phyloP scores from a whole-genome alignment of 768 basidiomycete species.

The Lactifluus rugatus region DNA sequence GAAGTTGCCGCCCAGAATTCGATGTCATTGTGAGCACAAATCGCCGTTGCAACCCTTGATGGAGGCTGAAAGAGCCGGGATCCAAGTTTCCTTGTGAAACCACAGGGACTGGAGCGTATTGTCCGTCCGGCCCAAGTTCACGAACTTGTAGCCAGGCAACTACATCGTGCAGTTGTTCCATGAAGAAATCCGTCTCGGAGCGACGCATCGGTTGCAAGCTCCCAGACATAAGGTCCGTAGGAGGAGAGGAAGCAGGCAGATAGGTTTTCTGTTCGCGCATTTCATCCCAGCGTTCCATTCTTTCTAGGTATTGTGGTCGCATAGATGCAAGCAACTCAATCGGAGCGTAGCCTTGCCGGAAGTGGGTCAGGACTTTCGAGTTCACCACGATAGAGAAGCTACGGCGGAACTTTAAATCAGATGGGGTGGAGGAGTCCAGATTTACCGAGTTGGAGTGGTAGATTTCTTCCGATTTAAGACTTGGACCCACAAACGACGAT shows the following conservation, averaged over 20 bases:
- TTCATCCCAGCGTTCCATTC: slow-evolving; percentile 91
- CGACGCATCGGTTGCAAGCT: slow-evolving; percentile 71
- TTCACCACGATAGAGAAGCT: slow-evolving; percentile 72
- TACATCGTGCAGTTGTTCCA: slow-evolving; percentile 84
- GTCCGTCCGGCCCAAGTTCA: slow-evolving; percentile 78
- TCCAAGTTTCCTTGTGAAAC: slow-evolving; percentile 66
- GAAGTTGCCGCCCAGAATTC: slow-evolving; percentile 81
- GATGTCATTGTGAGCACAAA: slow-evolving; percentile 69
- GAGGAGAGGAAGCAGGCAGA: slow-evolving; percentile 21
- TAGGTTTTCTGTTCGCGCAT: slow-evolving; percentile 65
- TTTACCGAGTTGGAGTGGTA: slow-evolving; percentile 70
- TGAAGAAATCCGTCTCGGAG: slow-evolving; percentile 86
- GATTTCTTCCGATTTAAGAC: slow-evolving; percentile 64
- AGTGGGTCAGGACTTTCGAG: slow-evolving; percentile 58
- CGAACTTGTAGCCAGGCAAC: slow-evolving; percentile 78
- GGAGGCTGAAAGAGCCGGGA: slow-evolving; percentile 77
- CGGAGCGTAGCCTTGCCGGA: slow-evolving; percentile 70
- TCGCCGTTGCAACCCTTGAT: slow-evolving; percentile 88
- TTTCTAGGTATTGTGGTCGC: slow-evolving; percentile 74
- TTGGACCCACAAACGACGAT: slow-evolving; percentile 75
- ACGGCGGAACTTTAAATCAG: slow-evolving; percentile 76
- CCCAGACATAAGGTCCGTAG: slow-evolving; percentile 33
- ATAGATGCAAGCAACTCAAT: slow-evolving; percentile 86
- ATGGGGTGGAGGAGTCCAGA: slow-evolving; percentile 57
- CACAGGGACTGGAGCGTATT: slow-evolving; percentile 77